Evolutionary conservation across 768 basidiomycete species (phyloP), one percentile per base, ranked within the genome.

Genomic region (Suillus placidus): DNA sequence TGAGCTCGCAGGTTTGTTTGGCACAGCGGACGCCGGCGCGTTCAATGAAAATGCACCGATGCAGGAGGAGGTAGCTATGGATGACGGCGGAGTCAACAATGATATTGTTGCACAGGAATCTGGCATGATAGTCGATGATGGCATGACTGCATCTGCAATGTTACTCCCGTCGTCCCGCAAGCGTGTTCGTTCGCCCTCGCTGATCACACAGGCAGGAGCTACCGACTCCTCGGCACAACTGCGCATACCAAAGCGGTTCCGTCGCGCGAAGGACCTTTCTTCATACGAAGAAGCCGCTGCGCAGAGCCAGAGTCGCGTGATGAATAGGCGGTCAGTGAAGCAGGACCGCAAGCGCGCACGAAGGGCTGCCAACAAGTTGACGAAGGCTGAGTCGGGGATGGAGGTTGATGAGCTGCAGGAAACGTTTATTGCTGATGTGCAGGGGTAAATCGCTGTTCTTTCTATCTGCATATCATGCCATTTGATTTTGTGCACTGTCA

Each of bases 21-120:
- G 89, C 6, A 85, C 83, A 47, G 89, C 92, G 0, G 95, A 95
- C 72, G 88, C 87, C 13, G 91, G 89, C n/a, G 93, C 92, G 10
- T 93, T 93, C 66, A 86, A 82, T 47, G 80, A 78, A 12, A 79
- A 79, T 2, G 72, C 74, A 20, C 76, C 71, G 26, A 68, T 67
- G 57, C 67, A 43, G n/a, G 79, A 82, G 43, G 82, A 84, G 34
- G 76, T 79, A 0, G 80, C 83, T 77, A 74, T 84, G 67, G 80
- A 75, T 6, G 80, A 85, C 65, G 83, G 83, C 51, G 80, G 78
- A 23, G 73, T 74, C 16, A 71, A 71, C 6, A 73, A 72, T 47
- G 82, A 84, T 4, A 40, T 20, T 20, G 12, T 81, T 80, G 60
- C 81, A 75, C 71, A 74, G 38, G 78, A 73, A 42, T 71, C 67